Conservation (phyloP, 352 stramenopile species). For the Phytopythium kandeliae region DNA sequence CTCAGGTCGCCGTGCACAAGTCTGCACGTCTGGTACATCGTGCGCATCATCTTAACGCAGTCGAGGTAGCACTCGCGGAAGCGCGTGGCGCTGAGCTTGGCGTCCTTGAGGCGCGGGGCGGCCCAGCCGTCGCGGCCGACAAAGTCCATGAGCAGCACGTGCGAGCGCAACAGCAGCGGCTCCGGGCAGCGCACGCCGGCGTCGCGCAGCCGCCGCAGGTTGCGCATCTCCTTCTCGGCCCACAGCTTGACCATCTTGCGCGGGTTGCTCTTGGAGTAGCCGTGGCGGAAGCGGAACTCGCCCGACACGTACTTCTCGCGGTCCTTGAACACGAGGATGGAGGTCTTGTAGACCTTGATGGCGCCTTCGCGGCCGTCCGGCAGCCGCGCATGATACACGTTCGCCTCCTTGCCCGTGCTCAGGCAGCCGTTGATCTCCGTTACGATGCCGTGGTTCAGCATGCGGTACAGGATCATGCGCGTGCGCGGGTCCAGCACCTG, state of each 20-base stretch:
- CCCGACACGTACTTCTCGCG: slow-evolving; percentile 98
- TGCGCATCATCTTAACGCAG: slow-evolving; percentile 94
- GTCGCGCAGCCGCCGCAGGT: slow-evolving; percentile 91
- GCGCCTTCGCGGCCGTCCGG: slow-evolving; percentile 68
- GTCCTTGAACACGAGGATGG: slow-evolving; percentile 99
- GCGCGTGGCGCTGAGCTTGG: slow-evolving; percentile 85
- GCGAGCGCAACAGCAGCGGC: slow-evolving; percentile 93
- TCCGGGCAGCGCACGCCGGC: slow-evolving; percentile 90
- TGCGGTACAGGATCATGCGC: slow-evolving; percentile 98
- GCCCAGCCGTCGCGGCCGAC: slow-evolving; percentile 94
- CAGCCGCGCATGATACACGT: slow-evolving; percentile 97
- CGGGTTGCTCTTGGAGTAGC: slow-evolving; percentile 96
- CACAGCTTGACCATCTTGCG: slow-evolving; percentile 99
- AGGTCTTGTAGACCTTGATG: slow-evolving; percentile 86
- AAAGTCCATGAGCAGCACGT: slow-evolving; percentile 99
- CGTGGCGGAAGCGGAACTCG: slow-evolving; percentile 97
- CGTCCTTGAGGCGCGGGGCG: slow-evolving; percentile 94
- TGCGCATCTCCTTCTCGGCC: slow-evolving; percentile 99
- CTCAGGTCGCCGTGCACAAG: slow-evolving; percentile 98
- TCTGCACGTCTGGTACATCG: slow-evolving; percentile 95
- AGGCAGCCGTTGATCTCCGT: slow-evolving; percentile 98
- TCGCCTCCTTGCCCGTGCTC: slow-evolving; percentile 99
- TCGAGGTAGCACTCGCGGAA: slow-evolving; percentile 94
- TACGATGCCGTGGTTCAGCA: slow-evolving; percentile 96
- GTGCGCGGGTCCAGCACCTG: slow-evolving; percentile 98